Evolutionary conservation across 2,329 filamentous ascomycete species (phyloP).

Genomic region (Penicillium sp.): DNA sequence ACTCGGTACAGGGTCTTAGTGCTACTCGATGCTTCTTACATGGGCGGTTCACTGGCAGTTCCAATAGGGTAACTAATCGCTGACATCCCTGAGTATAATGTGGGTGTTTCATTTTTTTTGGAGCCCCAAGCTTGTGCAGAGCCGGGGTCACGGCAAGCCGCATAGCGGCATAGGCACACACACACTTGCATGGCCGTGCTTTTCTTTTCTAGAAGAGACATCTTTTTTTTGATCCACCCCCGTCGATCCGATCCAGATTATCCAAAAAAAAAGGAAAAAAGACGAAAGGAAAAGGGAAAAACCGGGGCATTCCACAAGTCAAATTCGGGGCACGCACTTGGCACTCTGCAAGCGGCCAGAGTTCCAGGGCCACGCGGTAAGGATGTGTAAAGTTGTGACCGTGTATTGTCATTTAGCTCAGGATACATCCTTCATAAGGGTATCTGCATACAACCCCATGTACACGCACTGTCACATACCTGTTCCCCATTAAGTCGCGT

Average conservation of each 20-base stretch:
- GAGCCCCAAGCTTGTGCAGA: conserved; percentile 5
- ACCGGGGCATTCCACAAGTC: conserved; percentile 18
- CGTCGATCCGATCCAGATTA: conserved; percentile 2
- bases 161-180: not conserved
- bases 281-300: conserved; percentile 5
- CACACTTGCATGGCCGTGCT: conserved; percentile 12
- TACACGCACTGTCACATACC: conserved; percentile 4
- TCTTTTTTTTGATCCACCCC: conserved; percentile 4
- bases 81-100: not conserved
- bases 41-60: too few relatives aligned
- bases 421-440: conserved; percentile 13
- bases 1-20: not conserved
- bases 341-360: conserved; percentile 26
- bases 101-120: not conserved
- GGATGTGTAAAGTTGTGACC: conserved; percentile 13
- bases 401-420: conserved; percentile 23
- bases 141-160: conserved; percentile 6
- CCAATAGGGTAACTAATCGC: not conserved
- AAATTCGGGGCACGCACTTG: conserved; percentile 25
- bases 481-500: conserved; percentile 22
- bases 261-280: not conserved
- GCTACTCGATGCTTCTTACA: too few relatives aligned
- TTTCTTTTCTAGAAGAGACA: conserved; percentile 7
- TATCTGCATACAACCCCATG: not conserved
- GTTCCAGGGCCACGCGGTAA: conserved; percentile 18